Conservation (phyloP, 805 yeast genomes). For the Pichia sporocuriosa region DNA sequence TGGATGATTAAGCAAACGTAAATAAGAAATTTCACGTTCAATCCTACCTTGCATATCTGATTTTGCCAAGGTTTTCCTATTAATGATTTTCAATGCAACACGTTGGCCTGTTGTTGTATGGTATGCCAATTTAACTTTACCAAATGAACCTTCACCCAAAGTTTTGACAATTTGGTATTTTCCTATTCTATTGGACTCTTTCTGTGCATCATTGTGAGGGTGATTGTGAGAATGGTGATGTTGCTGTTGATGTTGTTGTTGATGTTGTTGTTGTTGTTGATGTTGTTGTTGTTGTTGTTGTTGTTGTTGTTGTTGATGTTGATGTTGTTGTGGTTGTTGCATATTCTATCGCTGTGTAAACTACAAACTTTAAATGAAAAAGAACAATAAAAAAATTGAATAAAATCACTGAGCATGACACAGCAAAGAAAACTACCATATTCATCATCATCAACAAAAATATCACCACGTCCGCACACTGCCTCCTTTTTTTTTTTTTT, state of each 20-base stretch:
- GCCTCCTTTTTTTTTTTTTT: too few relatives aligned
- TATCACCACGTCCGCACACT: too few relatives aligned
- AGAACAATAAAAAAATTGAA: too few relatives aligned
- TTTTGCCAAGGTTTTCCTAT: constrained; percentile 85
- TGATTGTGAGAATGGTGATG: constrained; percentile 19
- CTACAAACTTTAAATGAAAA: not conserved
- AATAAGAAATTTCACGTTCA: constrained; percentile 88
- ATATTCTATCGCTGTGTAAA: not conserved
- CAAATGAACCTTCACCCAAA: constrained; percentile 93
- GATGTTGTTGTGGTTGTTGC: not conserved
- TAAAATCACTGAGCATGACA: too few relatives aligned
- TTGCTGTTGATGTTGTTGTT: constrained; percentile 3
- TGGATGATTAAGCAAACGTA: constrained; percentile 85
- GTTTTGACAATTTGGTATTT: constrained; percentile 90
- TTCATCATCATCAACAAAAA: too few relatives aligned
- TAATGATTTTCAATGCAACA: constrained; percentile 90
- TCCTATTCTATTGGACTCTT: constrained; percentile 52
- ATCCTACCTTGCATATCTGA: constrained; percentile 96
- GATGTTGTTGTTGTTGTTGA: constrained; percentile 4
- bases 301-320: not conserved
- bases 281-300: not conserved
- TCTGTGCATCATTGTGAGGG: constrained; percentile 11
- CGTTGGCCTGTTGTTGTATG: constrained; percentile 87
- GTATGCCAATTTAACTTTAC: constrained; percentile 88
- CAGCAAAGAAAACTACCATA: too few relatives aligned